Conservation (phyloP, 495 filamentous ascomycete species). For the Trichocladium antarcticum region DNA sequence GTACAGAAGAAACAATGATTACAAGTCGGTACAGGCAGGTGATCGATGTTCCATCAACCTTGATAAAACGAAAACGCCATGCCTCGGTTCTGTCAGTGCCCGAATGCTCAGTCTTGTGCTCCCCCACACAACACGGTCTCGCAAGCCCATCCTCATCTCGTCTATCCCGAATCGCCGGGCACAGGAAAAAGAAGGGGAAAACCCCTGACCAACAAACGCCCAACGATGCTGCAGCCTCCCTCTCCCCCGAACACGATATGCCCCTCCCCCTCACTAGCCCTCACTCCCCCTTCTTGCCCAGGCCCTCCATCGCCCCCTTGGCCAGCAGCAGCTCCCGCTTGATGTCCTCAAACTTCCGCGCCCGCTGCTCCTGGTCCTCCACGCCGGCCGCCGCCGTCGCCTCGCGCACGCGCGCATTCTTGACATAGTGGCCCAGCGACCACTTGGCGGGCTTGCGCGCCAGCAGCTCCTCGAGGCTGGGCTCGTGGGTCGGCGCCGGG, state of each 20-base stretch:
- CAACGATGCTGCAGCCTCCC: not conserved
- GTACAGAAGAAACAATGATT: not conserved
- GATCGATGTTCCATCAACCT: not conserved
- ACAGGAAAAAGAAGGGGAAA: not conserved
- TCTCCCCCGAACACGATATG: too few species aligned
- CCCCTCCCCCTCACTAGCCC: not conserved
- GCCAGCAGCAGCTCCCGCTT: slow-evolving; percentile 30
- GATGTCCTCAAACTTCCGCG: slow-evolving; percentile 23
- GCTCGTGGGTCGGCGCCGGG: slow-evolving; percentile 24
- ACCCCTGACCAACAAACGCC: not conserved
- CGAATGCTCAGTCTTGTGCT: too few species aligned
- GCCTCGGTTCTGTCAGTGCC: slow-evolving; percentile 4
- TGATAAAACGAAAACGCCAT: not conserved
- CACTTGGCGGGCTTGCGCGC: slow-evolving; percentile 28
- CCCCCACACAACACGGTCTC: not conserved
- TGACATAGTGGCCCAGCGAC: slow-evolving; percentile 30
- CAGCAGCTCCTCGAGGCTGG: slow-evolving; percentile 32
- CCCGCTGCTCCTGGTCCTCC: slow-evolving; percentile 19
- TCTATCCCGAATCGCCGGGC: not conserved
- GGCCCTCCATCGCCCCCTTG: slow-evolving; percentile 8
- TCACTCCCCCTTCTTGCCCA: not conserved
- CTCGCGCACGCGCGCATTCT: slow-evolving; percentile 21
- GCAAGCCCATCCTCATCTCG: not conserved
- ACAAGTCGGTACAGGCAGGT: not conserved
- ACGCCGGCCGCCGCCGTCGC: too few species aligned